phyloP scores from a whole-genome alignment of 805 yeast genomes.

The Vanderwaltozyma verrucispora region DNA sequence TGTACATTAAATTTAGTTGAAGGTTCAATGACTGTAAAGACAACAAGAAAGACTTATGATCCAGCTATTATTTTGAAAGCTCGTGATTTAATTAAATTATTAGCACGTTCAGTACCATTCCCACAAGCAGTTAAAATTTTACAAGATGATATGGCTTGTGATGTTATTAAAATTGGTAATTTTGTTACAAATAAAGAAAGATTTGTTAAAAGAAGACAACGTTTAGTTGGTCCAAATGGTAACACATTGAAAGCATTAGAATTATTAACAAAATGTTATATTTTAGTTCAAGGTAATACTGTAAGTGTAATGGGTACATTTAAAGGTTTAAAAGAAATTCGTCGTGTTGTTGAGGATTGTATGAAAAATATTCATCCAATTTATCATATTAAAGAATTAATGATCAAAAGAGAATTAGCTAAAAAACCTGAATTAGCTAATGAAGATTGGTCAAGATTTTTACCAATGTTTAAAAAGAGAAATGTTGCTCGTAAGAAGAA shows the following conservation, averaged over 20 bases:
- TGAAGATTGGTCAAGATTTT: conserved; percentile 94
- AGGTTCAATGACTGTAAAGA: conserved; percentile 94
- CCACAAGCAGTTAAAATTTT: conserved; percentile 91
- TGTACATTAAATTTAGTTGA: conserved; percentile 85
- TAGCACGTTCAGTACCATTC: conserved; percentile 93
- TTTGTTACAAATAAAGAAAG: conserved; percentile 85
- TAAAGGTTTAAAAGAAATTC: conserved; percentile 82
- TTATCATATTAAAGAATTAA: conserved; percentile 90
- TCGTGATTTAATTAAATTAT: conserved; percentile 82
- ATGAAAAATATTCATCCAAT: conserved; percentile 97
- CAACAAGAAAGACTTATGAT: conserved; percentile 91
- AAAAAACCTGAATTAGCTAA: conserved; percentile 91
- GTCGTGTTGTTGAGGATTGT: conserved; percentile 95
- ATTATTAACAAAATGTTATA: conserved; percentile 88
- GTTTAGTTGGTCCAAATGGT: conserved; percentile 94
- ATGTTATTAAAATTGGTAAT: conserved; percentile 89
- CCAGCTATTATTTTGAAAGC: conserved; percentile 92
- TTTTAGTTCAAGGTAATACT: conserved; percentile 94
- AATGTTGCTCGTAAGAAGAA: conserved; percentile 92
- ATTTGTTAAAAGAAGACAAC: conserved; percentile 89
- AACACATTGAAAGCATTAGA: conserved; percentile 94
- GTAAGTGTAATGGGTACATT: conserved; percentile 96
- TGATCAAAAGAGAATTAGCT: conserved; percentile 93
- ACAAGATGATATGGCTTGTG: conserved; percentile 91
- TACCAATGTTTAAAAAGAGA: conserved; percentile 94